Evolutionary conservation across 2,329 filamentous ascomycete species (phyloP), one percentile per base, ranked within the genome.

Genomic region (Monosporascus sp.): DNA sequence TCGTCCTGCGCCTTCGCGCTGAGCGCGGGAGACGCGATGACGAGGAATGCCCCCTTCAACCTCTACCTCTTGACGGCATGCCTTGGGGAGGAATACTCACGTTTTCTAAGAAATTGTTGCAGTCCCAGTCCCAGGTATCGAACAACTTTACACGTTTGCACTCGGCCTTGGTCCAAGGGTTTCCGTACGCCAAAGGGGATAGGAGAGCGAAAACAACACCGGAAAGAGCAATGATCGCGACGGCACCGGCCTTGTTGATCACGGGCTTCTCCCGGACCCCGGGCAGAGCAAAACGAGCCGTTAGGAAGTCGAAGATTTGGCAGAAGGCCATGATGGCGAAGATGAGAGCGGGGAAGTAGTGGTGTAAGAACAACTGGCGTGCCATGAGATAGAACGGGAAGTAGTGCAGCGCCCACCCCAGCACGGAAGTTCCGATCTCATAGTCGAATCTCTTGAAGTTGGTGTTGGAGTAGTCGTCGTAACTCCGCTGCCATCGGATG

Each of bases 301-400:
- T 88, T 52, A 84, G 70, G 66, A 91, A 97, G 73, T 99, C 94
- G 72, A 90, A 93, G 49, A 89, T 81, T 72, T 97, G 93, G 71
- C 87, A 94, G 53, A 97, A 80, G 8, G 89, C 86, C 61, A 97
- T 86, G 65, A 99, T 85, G 57, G 89, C 91, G 69, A 99, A 99
- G 76, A 96, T 96, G 15, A 99, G 82, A 2, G 94, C 94, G 0
- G 94, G 94, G 73, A 99, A 94, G 73, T 99, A 99, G 75, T 99
- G 94, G 72, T 99, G 94, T 57, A 99, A 79, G 81, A 99, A 99
- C 37, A 99, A 85, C 74, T 99, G 94, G 63, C 94, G 91, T 69
- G 94, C 86, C 94, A 99, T 97, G 54, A 99, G 82, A 77, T 86
- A 99, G 77, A 99, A 99, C 11, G 94, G 94, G 79, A 99, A 97